A percentile compares a stretch with the other conserved stretches of the same genome.
Evolutionary conservation across 352 stramenopile genomes (phyloP).

Genomic region (Phytophthora brassicae): DNA sequence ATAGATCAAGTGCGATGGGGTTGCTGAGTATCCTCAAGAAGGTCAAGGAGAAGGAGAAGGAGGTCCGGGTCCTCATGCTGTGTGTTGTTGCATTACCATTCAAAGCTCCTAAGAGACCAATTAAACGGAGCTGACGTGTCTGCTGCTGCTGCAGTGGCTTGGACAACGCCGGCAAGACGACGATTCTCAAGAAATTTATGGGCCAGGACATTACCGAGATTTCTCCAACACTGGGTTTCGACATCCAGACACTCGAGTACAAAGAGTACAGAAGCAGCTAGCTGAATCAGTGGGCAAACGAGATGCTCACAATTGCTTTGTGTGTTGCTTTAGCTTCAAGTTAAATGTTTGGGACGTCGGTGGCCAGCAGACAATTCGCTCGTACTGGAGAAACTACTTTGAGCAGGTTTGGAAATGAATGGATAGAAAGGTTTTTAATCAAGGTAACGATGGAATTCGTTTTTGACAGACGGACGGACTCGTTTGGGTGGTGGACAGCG

Average conservation of each 20-base stretch:
- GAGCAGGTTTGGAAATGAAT: constrained; percentile 72
- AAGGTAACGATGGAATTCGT: background rate
- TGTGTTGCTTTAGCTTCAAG: constrained; percentile 87
- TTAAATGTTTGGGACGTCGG: constrained; percentile 99
- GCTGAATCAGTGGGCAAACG: background rate
- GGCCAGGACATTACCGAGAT: constrained; percentile 97
- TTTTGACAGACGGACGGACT: constrained; percentile 94
- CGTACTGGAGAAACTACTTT: constrained; percentile 99
- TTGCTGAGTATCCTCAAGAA: constrained; percentile 95
- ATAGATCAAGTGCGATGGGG: constrained; percentile 59
- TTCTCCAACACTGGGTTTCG: constrained; percentile 98
- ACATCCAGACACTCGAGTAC: constrained; percentile 99
- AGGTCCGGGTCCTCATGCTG: constrained; percentile 98
- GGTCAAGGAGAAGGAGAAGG: constrained; percentile 99
- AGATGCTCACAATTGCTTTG: background rate
- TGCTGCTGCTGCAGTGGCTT: constrained; percentile 78
- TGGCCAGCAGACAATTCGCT: constrained; percentile 98
- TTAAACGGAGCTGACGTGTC: constrained; percentile 7
- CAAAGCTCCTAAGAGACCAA: background rate
- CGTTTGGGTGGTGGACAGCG: constrained; percentile 99
- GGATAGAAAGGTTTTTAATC: background rate
- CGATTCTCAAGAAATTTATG: constrained; percentile 98
- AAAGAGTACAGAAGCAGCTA: constrained; percentile 55
- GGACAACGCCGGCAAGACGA: constrained; percentile 99
- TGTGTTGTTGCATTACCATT: constrained; percentile 33